Evolutionary conservation across 352 stramenopile genomes (phyloP), one percentile per base, ranked within the genome.

Genomic region (Pythium brassicae): DNA sequence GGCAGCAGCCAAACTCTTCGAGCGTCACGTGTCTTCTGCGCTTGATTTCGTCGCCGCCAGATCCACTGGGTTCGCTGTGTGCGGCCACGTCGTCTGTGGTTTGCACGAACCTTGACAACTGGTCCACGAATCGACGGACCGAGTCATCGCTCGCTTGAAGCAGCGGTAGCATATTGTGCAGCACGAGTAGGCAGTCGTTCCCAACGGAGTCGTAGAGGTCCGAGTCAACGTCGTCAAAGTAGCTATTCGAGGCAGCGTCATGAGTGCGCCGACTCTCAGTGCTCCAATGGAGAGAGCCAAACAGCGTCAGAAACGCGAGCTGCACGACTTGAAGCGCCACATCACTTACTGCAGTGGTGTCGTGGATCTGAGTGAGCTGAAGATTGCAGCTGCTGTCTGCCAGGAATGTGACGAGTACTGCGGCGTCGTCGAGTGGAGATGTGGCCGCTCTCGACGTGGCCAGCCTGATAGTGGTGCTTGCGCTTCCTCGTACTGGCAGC

Each of bases 181-280:
- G 62, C 2, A 84, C 48, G 45, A 85, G 65, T 29, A 85, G 49
- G n/a, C 73, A 79, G 50, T 86, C 69, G 12, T 67, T 63, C 27
- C 46, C 45, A 25, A 78, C 52, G 29, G 62, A 64, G 11, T 53
- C 61, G 10, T 55, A 71, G 5, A 71, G 55, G 22, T 65, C 51
- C 25, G n/a, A 22, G 14, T 72, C 53, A 0, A 61, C 22, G 7
- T 5, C 34, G 15, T 65, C 61, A 23, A 50, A 67, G 29, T 47
- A 57, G 11, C 12, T 62, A 8, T 9, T 43, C 20, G 19, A 20
- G 4, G 35, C 29, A 26, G 32, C 1, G 23, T 17, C 32, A 12
- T 26, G 23, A 17, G n/a, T 26, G 8, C 17, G 26, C 7, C 23
- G 9, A 1, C 39, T 34, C 17, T 20, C 12, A 11, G 48, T 9